phyloP scores from a whole-genome alignment of 768 basidiomycete genomes.

The Suillus decipiens region DNA sequence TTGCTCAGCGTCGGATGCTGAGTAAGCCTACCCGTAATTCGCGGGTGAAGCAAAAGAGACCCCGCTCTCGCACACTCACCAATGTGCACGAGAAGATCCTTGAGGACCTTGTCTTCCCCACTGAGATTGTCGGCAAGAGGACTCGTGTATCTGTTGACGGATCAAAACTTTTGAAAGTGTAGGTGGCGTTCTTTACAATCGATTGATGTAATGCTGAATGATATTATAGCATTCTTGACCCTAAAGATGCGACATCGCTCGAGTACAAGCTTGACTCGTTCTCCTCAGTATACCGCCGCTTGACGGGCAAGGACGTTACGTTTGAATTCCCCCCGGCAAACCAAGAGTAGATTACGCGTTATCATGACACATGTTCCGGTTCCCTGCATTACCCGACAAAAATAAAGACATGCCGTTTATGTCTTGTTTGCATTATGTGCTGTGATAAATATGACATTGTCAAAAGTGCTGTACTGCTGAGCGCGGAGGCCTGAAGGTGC shows the following conservation, averaged over 20 bases:
- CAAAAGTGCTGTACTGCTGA: neutral
- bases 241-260: slow-evolving; percentile 95
- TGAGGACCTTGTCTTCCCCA: slow-evolving; percentile 98
- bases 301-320: slow-evolving; percentile 96
- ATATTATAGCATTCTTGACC: slow-evolving; percentile 81
- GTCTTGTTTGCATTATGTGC: slow-evolving; percentile 20
- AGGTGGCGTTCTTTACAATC: slow-evolving; percentile 39
- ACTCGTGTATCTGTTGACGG: slow-evolving; percentile 93
- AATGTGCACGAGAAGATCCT: slow-evolving; percentile 97
- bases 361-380: slow-evolving; percentile 37
- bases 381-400: slow-evolving; percentile 30
- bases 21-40: slow-evolving; percentile 95
- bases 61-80: slow-evolving; percentile 95
- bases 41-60: slow-evolving; percentile 93
- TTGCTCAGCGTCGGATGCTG: slow-evolving; percentile 98
- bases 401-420: slow-evolving; percentile 39
- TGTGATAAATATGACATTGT: neutral
- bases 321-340: slow-evolving; percentile 86
- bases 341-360: slow-evolving; percentile 58
- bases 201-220: slow-evolving; percentile 19
- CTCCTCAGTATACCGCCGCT: slow-evolving; percentile 91
- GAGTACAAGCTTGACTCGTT: slow-evolving; percentile 99
- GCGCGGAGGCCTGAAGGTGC: neutral
- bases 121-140: slow-evolving; percentile 98
- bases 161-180: slow-evolving; percentile 97